Base-by-base conservation (phyloP, 371 early-diverging fungal species). In the Apophysomyces elegans region DNA sequence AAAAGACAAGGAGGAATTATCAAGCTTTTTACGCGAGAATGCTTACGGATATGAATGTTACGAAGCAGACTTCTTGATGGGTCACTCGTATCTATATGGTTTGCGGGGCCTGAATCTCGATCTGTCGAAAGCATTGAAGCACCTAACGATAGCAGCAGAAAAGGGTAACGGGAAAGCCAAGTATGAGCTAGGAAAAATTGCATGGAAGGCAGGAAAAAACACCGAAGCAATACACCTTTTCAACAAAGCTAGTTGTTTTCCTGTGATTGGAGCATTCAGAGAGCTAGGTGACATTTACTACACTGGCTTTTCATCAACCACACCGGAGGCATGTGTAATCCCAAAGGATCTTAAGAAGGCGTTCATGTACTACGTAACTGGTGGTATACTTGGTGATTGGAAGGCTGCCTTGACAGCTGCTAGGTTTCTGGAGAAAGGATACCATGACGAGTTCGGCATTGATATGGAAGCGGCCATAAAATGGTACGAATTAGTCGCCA, bases 391-490 rank as follows among this genome's bases (percentile, higher is more conserved):
- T 14, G 57, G 61, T 21, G 63, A 72, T 36, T 58, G 37, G 16
- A 43, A 32, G 5, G 58, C 69, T 3, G 61, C 68, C 12, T 41
- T 68, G 43, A 60, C 63, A 35, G 58, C 66, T 46, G 73, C 69
- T 5, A 44, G 46, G 2, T 72, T 68, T 43, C 63, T 60, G 26
- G 59, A 72, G 26, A 62, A 68, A 46, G 67, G 69, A 3, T 69
- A 73, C 44, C 62, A 63, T 11, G 12, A 50, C 36, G 37, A 38
- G 26, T 60, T 35, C 11, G 57, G 50, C 9, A 0, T n/a, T 21
- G 64, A 73, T 12, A 47, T 44, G 7, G 37, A 59, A 18, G 47
- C 43, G 1, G 73, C 73, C 5, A 57, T 66, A 13, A 41, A 39
- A 2, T 72, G 58, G 36, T 72, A 72, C 46, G 50, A 66, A 14